phyloP scores from a whole-genome alignment of 2,329 filamentous ascomycete genomes.

The Neopestalotiopsis sp. region DNA sequence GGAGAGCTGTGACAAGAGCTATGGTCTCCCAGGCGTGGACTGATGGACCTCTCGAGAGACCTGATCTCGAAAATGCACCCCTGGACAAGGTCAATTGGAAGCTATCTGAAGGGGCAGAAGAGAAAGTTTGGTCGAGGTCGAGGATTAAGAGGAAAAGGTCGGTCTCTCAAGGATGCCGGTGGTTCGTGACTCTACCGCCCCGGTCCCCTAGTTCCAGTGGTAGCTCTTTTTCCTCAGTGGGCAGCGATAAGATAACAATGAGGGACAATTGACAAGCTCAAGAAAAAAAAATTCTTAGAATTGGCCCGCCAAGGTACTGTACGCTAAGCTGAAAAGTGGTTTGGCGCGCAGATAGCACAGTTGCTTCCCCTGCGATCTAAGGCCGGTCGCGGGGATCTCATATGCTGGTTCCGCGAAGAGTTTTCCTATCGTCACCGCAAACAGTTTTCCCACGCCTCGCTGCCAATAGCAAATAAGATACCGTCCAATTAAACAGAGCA shows the following conservation, averaged over 20 bases:
- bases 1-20: slow-evolving; percentile 18
- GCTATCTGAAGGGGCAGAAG: neutral
- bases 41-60: slow-evolving; percentile 30
- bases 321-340: slow-evolving; percentile 13
- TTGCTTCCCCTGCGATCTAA: slow-evolving; percentile 15
- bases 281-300: slow-evolving; percentile 13
- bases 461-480: neutral
- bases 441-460: neutral
- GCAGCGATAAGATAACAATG: slow-evolving; percentile 21
- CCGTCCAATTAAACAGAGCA: neutral
- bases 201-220: slow-evolving; percentile 8
- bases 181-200: slow-evolving; percentile 18
- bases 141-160: neutral
- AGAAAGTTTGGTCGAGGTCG: neutral
- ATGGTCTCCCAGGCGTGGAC: slow-evolving; percentile 24
- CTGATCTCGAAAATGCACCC: slow-evolving; percentile 32
- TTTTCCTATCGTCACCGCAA: slow-evolving; percentile 13
- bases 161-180: neutral
- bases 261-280: slow-evolving; percentile 15
- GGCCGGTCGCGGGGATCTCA: slow-evolving; percentile 15
- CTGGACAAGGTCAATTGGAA: slow-evolving; percentile 35
- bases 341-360: neutral
- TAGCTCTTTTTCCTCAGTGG: slow-evolving; percentile 18
- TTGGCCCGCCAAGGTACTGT: slow-evolving; percentile 5
- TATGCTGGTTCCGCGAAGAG: slow-evolving; percentile 8